Evolutionary conservation across 2,329 filamentous ascomycete species (phyloP).

Genomic region (Sporothrix phasma): DNA sequence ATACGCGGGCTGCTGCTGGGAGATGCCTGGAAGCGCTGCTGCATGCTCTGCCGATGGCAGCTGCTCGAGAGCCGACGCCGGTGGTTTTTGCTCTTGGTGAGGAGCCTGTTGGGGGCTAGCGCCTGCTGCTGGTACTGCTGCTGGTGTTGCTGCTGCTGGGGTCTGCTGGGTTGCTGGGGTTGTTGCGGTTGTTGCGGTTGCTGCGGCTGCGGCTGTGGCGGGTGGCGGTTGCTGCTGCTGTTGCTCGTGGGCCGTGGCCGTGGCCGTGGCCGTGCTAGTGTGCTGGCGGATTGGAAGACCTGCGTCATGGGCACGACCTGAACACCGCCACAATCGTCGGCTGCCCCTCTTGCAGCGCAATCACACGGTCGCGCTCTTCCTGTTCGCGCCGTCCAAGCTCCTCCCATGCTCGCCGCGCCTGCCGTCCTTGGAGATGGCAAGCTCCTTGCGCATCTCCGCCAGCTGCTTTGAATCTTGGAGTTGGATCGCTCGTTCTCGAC

Average conservation of each 20-base stretch:
- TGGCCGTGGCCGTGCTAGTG: too few species aligned
- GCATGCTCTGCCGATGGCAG: conserved; percentile 18
- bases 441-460: conserved; percentile 83
- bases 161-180: conserved; percentile 10
- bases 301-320: conserved; percentile 91
- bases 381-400: conserved; percentile 89
- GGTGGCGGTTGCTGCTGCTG: conserved; percentile 21
- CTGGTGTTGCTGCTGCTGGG: conserved; percentile 19
- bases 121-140: conserved; percentile 22
- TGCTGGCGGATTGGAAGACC: conserved; percentile 47
- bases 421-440: conserved; percentile 92
- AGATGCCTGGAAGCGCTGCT: conserved; percentile 5
- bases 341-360: conserved; percentile 75
- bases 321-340: conserved; percentile 87
- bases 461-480: conserved; percentile 64
- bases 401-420: conserved; percentile 92
- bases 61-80: conserved; percentile 8
- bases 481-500: conserved; percentile 61
- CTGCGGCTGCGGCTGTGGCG: conserved; percentile 21
- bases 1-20: conserved; percentile 2
- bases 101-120: not conserved
- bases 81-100: conserved; percentile 1
- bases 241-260: too few species aligned
- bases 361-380: conserved; percentile 78
- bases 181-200: conserved; percentile 25